Percentiles rank a stretch among this genome's conserved stretches.
Evolutionary conservation across 2,329 filamentous ascomycete species (phyloP).

Genomic region (Fusarium robinianum): DNA sequence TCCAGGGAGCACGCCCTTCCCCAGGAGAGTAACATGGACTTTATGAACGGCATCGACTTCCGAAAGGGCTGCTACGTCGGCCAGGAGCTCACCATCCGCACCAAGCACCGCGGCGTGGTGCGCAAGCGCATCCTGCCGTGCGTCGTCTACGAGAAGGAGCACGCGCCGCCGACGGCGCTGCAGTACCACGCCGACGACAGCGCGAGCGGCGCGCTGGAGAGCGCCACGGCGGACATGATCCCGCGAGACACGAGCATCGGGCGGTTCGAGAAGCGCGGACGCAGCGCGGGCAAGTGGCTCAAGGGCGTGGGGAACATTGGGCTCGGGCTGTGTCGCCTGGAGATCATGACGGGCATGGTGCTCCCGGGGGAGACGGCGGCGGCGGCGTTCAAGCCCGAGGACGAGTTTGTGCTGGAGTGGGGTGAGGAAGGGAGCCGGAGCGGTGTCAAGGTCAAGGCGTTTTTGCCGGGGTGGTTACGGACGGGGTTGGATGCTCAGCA

Average conservation of each 20-base stretch:
- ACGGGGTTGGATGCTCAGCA: conserved; percentile 43
- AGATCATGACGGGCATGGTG: conserved; percentile 83
- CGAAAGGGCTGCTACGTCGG: conserved; percentile 96
- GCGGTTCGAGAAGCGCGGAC: conserved; percentile 59
- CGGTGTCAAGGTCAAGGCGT: conserved; percentile 69
- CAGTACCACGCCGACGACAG: conserved; percentile 51
- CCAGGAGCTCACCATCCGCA: conserved; percentile 94
- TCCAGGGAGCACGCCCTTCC: conserved; percentile 72
- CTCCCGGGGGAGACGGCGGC: conserved; percentile 70
- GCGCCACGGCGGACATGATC: conserved; percentile 43
- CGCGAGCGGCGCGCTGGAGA: conserved; percentile 31
- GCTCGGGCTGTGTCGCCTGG: conserved; percentile 81
- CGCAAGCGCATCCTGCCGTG: conserved; percentile 87
- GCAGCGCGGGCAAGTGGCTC: conserved; percentile 81
- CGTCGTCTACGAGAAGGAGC: conserved; percentile 64
- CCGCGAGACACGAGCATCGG: conserved; percentile 55
- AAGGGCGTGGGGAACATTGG: conserved; percentile 82
- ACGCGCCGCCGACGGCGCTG: conserved; percentile 46
- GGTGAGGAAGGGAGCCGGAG: conserved; percentile 47
- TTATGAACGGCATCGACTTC: conserved; percentile 86
- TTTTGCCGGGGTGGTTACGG: conserved; percentile 79
- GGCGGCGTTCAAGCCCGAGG: conserved; percentile 63
- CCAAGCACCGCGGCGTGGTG: conserved; percentile 91
- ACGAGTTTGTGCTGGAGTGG: conserved; percentile 65
- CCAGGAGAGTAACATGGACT: conserved; percentile 87